Evolutionary conservation across 1,284 basidiomycete genomes (phyloP), one percentile per base, ranked within the genome.

Genomic region (Ustilago xerochloae): DNA sequence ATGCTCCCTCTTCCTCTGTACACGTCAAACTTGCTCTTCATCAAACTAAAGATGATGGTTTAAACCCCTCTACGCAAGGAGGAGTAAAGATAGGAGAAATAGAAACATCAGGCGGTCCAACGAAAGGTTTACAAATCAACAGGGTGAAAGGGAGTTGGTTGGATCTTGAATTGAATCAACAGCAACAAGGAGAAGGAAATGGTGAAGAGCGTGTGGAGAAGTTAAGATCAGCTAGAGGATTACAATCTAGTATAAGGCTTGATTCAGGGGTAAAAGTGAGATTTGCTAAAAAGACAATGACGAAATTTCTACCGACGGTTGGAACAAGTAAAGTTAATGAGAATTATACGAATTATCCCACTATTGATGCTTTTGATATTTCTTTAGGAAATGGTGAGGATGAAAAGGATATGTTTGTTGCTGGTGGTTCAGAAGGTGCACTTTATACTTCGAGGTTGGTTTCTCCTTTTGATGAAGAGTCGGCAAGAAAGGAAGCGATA

Each of bases 361-460:
- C 61, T 28, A 74, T 78, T 49, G 67, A 71, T 4, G 77, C 75
- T 5, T 76, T 74, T 20, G 77, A 74, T 26, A 32, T 77, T 13
- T 64, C 60, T 3, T 59, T 61, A 1, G 66, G 66, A 15, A 62
- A 53, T 0, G 52, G 35, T 0, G 63, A 75, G 9, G 69, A 72
- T 16, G 66, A 63, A 15, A 24, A 43, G 28, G 66, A 69, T 26
- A 64, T 79, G 10, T 77, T 63, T 29, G 67, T 74, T 10, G 71
- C 72, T 2, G 77, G 74, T 32, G 77, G 69, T 2, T 33, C 69
- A 4, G 77, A 79, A 30, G 79, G 79, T 0, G 43, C 62, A 29
- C 62, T 79, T 3, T 63, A 57, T 32, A 63, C 78, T 5, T 63
- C 63, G 6, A 30, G 53, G 3, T 30, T 69, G 0, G 35, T 49